phyloP scores from a whole-genome alignment of 441 rosid genomes.

The Bocquillonia castaneifolia region DNA sequence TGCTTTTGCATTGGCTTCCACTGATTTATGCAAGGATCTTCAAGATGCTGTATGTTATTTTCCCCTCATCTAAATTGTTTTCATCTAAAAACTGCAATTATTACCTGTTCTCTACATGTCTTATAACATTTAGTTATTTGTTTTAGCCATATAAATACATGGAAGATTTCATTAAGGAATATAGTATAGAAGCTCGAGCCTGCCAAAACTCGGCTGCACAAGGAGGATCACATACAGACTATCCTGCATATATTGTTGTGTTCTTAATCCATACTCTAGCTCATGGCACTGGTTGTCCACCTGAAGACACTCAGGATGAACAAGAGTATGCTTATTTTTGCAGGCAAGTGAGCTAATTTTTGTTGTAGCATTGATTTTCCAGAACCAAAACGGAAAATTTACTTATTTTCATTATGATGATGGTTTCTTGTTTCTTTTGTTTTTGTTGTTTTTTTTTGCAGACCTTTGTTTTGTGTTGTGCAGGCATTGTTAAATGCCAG shows the following conservation, averaged over 20 bases:
- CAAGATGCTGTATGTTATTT: slow-evolving; percentile 55
- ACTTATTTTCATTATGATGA: slow-evolving; percentile 1
- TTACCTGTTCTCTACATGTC: slow-evolving; percentile 13
- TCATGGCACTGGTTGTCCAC: slow-evolving; percentile 64
- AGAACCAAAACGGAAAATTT: slow-evolving; percentile 4
- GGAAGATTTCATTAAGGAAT: slow-evolving; percentile 62
- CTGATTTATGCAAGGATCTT: slow-evolving; percentile 51
- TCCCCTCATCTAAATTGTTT: slow-evolving; percentile 16
- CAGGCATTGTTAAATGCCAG: slow-evolving; percentile 44
- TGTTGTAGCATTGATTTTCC: neutral
- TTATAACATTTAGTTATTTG: slow-evolving; percentile 23
- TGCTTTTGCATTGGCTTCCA: slow-evolving; percentile 63
- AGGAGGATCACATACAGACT: slow-evolving; percentile 49
- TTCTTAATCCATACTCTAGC: slow-evolving; percentile 86
- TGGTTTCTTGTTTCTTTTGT: neutral
- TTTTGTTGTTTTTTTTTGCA: slow-evolving; percentile 35
- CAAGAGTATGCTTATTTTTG: slow-evolving; percentile 58
- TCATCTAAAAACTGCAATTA: slow-evolving; percentile 5
- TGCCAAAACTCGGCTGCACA: slow-evolving; percentile 38
- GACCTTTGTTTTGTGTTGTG: slow-evolving; percentile 66
- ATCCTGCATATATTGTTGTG: slow-evolving; percentile 69
- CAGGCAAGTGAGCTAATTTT: slow-evolving; percentile 27
- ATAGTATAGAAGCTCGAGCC: slow-evolving; percentile 44
- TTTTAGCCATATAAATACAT: slow-evolving; percentile 63
- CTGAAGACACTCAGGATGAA: slow-evolving; percentile 67